A percentile compares a stretch with the other conserved stretches of the same genome.
These are phyloP conservation scores for Tetracentron sinense DNA, from an alignment of 164 flowering plant genomes.

Conservation along the genomic window DNA sequence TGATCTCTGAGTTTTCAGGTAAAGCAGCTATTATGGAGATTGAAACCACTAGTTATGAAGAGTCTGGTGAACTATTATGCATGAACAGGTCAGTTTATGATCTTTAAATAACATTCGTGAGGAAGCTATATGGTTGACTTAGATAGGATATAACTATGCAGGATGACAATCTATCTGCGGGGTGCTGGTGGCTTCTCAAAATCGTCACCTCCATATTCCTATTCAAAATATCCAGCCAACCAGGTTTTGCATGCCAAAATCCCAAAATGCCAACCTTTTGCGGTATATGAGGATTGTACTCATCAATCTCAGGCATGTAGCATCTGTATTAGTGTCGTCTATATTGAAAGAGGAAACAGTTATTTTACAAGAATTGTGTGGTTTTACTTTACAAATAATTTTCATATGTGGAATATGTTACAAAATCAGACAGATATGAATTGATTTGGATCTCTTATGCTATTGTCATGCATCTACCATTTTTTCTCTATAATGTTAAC, in stretches of 20 bases:
- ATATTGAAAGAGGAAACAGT: not conserved
- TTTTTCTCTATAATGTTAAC: too few species aligned
- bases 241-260: conserved; percentile 41
- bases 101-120: not conserved
- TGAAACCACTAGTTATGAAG: conserved; percentile 63
- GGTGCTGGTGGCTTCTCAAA: conserved; percentile 98
- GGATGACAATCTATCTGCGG: conserved; percentile 56
- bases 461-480: too few species aligned
- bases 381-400: too few species aligned
- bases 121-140: not conserved
- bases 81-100: conserved; percentile 62
- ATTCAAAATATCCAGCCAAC: conserved; percentile 50
- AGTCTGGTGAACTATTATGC: conserved; percentile 68
- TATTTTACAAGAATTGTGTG: not conserved
- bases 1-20: conserved; percentile 36
- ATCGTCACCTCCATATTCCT: conserved; percentile 65
- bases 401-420: too few species aligned
- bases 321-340: not conserved
- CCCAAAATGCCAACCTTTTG: conserved; percentile 61
- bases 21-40: conserved; percentile 82
- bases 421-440: too few species aligned
- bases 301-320: conserved; percentile 70
- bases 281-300: conserved; percentile 59
- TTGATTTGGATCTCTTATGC: too few species aligned
- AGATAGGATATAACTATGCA: conserved; percentile 23